Conservation (phyloP, 768 basidiomycete genomes). For the Amanita brunnescens region DNA sequence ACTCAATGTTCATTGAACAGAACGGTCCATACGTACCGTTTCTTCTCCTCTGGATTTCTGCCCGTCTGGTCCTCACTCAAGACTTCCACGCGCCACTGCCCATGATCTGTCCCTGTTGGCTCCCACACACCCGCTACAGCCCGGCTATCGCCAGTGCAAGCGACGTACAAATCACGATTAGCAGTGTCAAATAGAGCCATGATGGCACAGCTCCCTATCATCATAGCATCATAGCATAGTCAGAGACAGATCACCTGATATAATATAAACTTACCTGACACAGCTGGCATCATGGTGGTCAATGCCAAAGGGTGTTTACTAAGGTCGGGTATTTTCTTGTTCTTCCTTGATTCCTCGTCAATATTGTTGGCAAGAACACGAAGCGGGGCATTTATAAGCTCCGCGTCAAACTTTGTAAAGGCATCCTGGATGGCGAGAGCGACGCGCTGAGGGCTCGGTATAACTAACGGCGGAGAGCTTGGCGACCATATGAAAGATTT, state of each 20-base stretch:
- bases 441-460: slow-evolving; percentile 43
- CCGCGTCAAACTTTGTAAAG: slow-evolving; percentile 77
- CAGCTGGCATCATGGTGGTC: slow-evolving; percentile 71
- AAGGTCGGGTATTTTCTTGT: slow-evolving; percentile 50
- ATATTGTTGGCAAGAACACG: slow-evolving; percentile 55
- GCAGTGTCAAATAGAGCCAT: slow-evolving; percentile 83
- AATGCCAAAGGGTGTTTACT: slow-evolving; percentile 64
- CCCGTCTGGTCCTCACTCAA: slow-evolving; percentile 96
- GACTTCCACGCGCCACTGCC: slow-evolving; percentile 88
- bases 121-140: slow-evolving; percentile 95
- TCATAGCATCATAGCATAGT: neutral
- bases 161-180: slow-evolving; percentile 77
- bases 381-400: slow-evolving; percentile 73
- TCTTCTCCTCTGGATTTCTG: slow-evolving; percentile 76
- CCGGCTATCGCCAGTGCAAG: slow-evolving; percentile 87
- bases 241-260: slow-evolving; percentile 11
- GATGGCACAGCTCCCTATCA: slow-evolving; percentile 80
- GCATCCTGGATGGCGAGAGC: slow-evolving; percentile 65
- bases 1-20: too few species aligned
- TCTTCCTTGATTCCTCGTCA: slow-evolving; percentile 40
- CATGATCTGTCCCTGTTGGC: slow-evolving; percentile 49
- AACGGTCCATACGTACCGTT: slow-evolving; percentile 44
- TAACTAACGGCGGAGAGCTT: slow-evolving; percentile 17
- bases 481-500: slow-evolving; percentile 31
- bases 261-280: slow-evolving; percentile 48